phyloP scores from a whole-genome alignment of 2,329 filamentous ascomycete genomes.

The Alternaria conjuncta region DNA sequence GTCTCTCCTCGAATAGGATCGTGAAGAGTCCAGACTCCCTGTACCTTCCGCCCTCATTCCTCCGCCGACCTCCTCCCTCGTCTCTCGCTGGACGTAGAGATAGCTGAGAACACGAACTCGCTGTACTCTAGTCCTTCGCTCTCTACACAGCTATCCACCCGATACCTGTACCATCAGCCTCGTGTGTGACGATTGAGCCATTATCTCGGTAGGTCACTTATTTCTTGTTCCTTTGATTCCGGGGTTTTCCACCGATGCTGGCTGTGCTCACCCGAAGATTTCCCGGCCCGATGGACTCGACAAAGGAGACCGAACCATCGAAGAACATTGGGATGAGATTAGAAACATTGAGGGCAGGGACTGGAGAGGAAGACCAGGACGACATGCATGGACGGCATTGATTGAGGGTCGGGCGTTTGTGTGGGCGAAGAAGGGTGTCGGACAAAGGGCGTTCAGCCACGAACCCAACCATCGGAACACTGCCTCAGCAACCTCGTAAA shows the following conservation, averaged over 20 bases:
- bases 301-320: background rate
- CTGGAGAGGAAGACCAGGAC: background rate
- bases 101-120: slow-evolving; percentile 31
- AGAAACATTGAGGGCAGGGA: background rate
- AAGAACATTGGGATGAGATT: background rate
- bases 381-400: background rate
- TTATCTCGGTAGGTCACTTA: slow-evolving; percentile 34
- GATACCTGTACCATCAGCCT: slow-evolving; percentile 36
- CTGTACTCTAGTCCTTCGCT: slow-evolving; percentile 48
- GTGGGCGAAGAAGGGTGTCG: slow-evolving; percentile 1
- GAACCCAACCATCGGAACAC: slow-evolving; percentile 13
- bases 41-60: slow-evolving; percentile 35
- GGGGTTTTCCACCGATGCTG: background rate
- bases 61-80: slow-evolving; percentile 22
- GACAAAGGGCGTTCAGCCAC: slow-evolving; percentile 13
- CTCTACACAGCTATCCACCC: slow-evolving; percentile 44
- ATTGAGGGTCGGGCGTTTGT: background rate
- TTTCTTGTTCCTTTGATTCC: slow-evolving; percentile 18
- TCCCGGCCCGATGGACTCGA: background rate
- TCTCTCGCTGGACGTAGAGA: slow-evolving; percentile 42
- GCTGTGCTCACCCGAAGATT: background rate
- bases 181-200: slow-evolving; percentile 28
- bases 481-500: slow-evolving; percentile 14
- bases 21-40: slow-evolving; percentile 41
- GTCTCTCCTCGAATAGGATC: slow-evolving; percentile 44